Evolutionary conservation across 2,329 filamentous ascomycete genomes (phyloP), one percentile per base, ranked within the genome.

Genomic region (Alternaria incomplexa): DNA sequence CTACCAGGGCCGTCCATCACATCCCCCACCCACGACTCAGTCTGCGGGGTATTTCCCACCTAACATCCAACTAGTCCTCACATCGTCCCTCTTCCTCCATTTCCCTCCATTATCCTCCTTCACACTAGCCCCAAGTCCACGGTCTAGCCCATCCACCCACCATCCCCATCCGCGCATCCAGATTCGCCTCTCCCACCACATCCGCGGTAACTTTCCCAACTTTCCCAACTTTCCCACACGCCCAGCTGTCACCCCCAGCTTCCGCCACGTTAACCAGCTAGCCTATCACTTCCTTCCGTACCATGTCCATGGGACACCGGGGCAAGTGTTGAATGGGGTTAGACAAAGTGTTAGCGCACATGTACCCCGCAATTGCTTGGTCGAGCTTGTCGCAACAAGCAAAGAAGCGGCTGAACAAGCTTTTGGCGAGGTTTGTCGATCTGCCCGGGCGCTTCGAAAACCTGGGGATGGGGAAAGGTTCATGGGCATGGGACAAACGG

Each of bases 341-440:
- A n/a, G n/a, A n/a, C n/a, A n/a, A n/a, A n/a, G n/a, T n/a, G n/a
- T n/a, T n/a, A n/a, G n/a, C n/a, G n/a, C n/a, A n/a, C n/a, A n/a
- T n/a, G n/a, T 51, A 51, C 47, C 47, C 47, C 47, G 47, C 47
- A 40, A 51, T 51, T 51, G 47, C 47, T 51, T 51, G 47, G 26
- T 13, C 47, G 26, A 32, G 47, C 47, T 51, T 51, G 47, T 13
- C 26, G 47, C 26, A 51, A 51, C 26, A 51, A 51, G 47, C 47
- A 51, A 51, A 51, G 47, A 9, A 28, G 47, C 47, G 26, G 47
- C 17, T 51, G 20, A 32, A 30, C 26, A 51, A 51, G 47, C 47
- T 51, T 51, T 32, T 51, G 47, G 36, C 32, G 32, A 36, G 36
- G 30, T 40, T 40, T 11, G 36, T 40, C 36, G 36, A 40, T 40